A percentile compares a stretch with the other conserved stretches of the same genome.
Evolutionary conservation across 116 monocot genomes (phyloP).

Genomic region (Trichopus zeylanicus): DNA sequence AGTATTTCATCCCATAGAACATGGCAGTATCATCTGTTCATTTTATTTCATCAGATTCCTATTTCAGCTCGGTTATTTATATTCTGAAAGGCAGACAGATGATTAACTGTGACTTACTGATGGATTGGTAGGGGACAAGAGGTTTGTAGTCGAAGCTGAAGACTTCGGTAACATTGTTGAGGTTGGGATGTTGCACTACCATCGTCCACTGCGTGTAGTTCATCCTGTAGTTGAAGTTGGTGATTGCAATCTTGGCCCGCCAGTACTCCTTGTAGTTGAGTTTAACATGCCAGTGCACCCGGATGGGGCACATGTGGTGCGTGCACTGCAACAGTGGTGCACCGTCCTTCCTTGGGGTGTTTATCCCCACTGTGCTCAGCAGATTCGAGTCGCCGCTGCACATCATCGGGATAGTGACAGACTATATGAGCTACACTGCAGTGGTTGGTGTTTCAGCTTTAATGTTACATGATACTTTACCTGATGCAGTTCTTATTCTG

Average conservation of each 20-base stretch:
- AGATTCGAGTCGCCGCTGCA: slow-evolving; percentile 59
- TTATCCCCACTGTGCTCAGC: slow-evolving; percentile 36
- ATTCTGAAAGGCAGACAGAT: neutral
- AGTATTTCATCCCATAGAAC: slow-evolving; percentile 77
- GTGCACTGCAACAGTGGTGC: slow-evolving; percentile 51
- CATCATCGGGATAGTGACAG: no score
- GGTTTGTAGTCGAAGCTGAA: slow-evolving; percentile 53
- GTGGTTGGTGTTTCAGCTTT: no score
- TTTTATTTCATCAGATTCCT: neutral
- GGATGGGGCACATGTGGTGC: slow-evolving; percentile 47
- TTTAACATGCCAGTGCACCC: slow-evolving; percentile 61
- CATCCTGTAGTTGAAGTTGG: slow-evolving; percentile 55
- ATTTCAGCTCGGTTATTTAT: neutral
- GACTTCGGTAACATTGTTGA: slow-evolving; percentile 38
- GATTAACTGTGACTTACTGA: slow-evolving; percentile 23
- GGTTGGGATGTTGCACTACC: slow-evolving; percentile 44
- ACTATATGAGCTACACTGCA: no score
- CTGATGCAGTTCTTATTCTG: slow-evolving; percentile 24
- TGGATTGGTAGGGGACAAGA: slow-evolving; percentile 26
- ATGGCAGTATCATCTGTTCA: slow-evolving; percentile 33
- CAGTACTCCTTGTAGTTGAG: slow-evolving; percentile 57
- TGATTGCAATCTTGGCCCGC: slow-evolving; percentile 41
- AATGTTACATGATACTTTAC: neutral
- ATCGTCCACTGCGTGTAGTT: slow-evolving; percentile 57
- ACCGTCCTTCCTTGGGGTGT: slow-evolving; percentile 45